A percentile compares a stretch with the other conserved stretches of the same genome.
Evolutionary conservation across 495 filamentous ascomycete species (phyloP).

Genomic region (Eremomyces bilateralis): DNA sequence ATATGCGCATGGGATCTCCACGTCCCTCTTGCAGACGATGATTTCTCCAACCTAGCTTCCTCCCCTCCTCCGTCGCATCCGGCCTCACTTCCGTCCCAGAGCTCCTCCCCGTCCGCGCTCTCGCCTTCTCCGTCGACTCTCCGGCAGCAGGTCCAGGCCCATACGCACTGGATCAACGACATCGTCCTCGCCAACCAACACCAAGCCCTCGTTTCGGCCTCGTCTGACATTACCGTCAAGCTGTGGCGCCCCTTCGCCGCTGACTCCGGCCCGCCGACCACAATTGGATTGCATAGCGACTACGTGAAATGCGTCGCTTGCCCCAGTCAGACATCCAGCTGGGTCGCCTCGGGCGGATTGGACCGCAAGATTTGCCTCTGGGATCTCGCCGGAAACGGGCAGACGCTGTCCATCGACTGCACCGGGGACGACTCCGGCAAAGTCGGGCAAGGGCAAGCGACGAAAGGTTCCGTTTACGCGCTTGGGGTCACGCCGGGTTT

Average conservation of each 20-base stretch:
- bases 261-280: slow-evolving; percentile 41
- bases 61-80: too few relatives aligned
- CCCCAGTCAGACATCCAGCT: slow-evolving; percentile 44
- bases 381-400: slow-evolving; percentile 74
- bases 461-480: slow-evolving; percentile 91
- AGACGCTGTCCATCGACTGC: slow-evolving; percentile 66
- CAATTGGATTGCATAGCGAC: slow-evolving; percentile 82
- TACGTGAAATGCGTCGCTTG: slow-evolving; percentile 90
- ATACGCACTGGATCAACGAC: slow-evolving; percentile 98
- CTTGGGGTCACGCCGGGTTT: slow-evolving; percentile 52
- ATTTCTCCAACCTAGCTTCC: neutral
- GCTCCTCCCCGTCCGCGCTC: slow-evolving; percentile 15
- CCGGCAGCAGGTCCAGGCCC: slow-evolving; percentile 80
- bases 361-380: slow-evolving; percentile 82
- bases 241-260: slow-evolving; percentile 77
- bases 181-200: slow-evolving; percentile 71
- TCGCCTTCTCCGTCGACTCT: slow-evolving; percentile 35
- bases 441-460: too few relatives aligned
- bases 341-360: slow-evolving; percentile 92
- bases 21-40: slow-evolving; percentile 10
- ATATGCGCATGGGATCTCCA: slow-evolving; percentile 90
- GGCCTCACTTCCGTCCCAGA: too few relatives aligned
- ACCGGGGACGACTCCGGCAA: slow-evolving; percentile 53
- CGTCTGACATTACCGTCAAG: slow-evolving; percentile 86
- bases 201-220: slow-evolving; percentile 72